phyloP scores from a whole-genome alignment of 148 eudicot genomes.

The Heliamphora exappendiculata region DNA sequence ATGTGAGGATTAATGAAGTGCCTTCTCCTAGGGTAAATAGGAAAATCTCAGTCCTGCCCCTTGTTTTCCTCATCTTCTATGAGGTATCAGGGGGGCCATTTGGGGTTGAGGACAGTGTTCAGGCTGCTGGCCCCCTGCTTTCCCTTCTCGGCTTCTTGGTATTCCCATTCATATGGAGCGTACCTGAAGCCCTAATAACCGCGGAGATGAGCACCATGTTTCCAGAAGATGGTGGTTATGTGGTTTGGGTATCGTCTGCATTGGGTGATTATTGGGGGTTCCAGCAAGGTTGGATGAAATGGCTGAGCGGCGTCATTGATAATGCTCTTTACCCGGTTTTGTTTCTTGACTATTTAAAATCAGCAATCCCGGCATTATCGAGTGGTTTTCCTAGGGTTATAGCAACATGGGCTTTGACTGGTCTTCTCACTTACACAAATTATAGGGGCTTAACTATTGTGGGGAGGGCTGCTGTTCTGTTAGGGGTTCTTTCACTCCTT shows the following conservation, averaged over 20 bases:
- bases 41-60: constrained; percentile 23
- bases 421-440: constrained; percentile 19
- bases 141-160: constrained; percentile 21
- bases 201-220: constrained; percentile 32
- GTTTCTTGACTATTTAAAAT: constrained; percentile 24
- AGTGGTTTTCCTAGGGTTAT: constrained; percentile 13
- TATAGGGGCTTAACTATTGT: constrained; percentile 21
- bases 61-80: constrained; percentile 26
- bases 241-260: constrained; percentile 23
- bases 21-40: constrained; percentile 9
- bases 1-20: constrained; percentile 13
- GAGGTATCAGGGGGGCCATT: constrained; percentile 28
- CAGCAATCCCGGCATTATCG: constrained; percentile 14
- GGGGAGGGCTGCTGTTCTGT: constrained; percentile 16
- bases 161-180: constrained; percentile 23
- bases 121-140: constrained; percentile 25
- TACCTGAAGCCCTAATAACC: constrained; percentile 22
- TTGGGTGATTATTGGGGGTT: constrained; percentile 27
- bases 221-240: constrained; percentile 27
- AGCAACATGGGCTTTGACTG: constrained; percentile 19
- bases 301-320: constrained; percentile 27
- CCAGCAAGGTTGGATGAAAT: constrained; percentile 28
- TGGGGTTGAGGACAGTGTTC: constrained; percentile 24
- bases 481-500: constrained; percentile 17
- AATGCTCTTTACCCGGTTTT: constrained; percentile 25